Conservation (phyloP, 2,329 filamentous ascomycete species). For the Phialocephala subalpina region DNA sequence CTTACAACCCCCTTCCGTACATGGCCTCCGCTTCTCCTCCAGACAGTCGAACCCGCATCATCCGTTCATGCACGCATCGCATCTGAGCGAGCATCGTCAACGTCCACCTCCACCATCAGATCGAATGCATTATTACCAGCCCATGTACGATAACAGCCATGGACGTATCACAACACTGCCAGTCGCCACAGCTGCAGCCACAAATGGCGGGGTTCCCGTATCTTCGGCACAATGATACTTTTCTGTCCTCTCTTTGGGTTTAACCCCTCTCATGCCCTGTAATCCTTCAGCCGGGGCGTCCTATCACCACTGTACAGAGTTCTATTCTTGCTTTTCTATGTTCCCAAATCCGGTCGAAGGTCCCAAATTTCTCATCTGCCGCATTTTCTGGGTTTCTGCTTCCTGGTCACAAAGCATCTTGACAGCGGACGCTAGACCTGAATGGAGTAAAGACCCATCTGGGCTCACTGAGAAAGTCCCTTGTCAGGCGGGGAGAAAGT, state of each 20-base stretch:
- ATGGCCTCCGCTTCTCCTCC: too few relatives aligned
- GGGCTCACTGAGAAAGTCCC: neutral
- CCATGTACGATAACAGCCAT: neutral
- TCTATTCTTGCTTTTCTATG: neutral
- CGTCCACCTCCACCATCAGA: neutral
- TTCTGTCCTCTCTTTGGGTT: neutral
- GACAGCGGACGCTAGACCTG: constrained; percentile 3
- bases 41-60: neutral
- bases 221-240: neutral
- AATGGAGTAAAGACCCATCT: neutral
- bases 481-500: neutral
- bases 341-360: neutral
- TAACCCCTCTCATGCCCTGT: neutral
- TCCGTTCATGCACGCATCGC: neutral
- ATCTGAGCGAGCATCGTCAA: too few relatives aligned
- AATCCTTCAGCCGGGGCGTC: neutral
- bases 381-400: neutral
- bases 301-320: neutral
- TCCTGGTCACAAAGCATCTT: neutral
- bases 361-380: neutral
- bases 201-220: constrained; percentile 5
- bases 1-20: too few relatives aligned
- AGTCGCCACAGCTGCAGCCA: constrained; percentile 5
- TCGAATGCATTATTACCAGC: neutral
- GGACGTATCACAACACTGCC: neutral